Conservation (phyloP, 345 rosid species). For the Acer yangbiense region DNA sequence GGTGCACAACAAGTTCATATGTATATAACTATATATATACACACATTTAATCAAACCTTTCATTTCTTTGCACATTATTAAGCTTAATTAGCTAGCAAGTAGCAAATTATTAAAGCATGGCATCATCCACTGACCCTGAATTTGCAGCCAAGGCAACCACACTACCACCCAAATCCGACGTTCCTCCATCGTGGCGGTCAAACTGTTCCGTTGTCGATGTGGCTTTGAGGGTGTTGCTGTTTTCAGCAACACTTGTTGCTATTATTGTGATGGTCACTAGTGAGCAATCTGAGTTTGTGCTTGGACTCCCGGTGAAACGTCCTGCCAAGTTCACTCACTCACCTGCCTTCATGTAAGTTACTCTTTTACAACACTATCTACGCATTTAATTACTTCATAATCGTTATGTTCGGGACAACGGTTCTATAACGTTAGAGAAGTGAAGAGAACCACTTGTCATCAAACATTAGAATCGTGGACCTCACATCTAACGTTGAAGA, state of each 20-base stretch:
- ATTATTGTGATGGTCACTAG: constrained; percentile 61
- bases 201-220: constrained; percentile 38
- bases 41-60: too few relatives aligned
- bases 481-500: not conserved
- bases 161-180: constrained; percentile 18
- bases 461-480: too few relatives aligned
- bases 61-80: not conserved
- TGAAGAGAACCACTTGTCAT: too few relatives aligned
- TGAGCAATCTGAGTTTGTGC: constrained; percentile 48
- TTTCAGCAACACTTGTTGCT: constrained; percentile 51
- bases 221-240: constrained; percentile 52
- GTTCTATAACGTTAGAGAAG: too few relatives aligned
- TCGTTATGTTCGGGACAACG: too few relatives aligned
- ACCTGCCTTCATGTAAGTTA: constrained; percentile 73
- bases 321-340: constrained; percentile 66
- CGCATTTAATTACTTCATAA: not conserved
- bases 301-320: constrained; percentile 21
- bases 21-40: too few relatives aligned
- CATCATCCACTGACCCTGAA: constrained; percentile 24
- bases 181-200: constrained; percentile 6
- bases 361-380: too few relatives aligned
- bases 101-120: constrained; percentile 33
- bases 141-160: constrained; percentile 23
- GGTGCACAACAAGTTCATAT: too few relatives aligned
- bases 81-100: not conserved